Conservation (phyloP, 2,329 filamentous ascomycete species). For the Colletotrichum tabaci region DNA sequence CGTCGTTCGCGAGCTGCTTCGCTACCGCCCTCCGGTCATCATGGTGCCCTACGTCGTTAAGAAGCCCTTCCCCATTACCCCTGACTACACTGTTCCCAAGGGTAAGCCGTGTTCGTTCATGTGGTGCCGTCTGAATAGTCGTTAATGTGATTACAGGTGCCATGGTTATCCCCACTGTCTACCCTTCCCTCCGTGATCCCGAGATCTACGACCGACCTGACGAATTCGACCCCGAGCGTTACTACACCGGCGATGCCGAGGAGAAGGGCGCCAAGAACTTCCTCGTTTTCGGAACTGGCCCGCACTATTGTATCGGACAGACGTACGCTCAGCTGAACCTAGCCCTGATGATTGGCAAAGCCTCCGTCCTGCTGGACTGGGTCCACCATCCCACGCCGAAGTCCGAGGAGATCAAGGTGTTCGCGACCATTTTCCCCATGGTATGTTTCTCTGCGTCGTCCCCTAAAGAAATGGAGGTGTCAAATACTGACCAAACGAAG, state of each 20-base stretch:
- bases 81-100: conserved; percentile 92
- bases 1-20: conserved; percentile 90
- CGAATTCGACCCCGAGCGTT: conserved; percentile 89
- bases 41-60: conserved; percentile 97
- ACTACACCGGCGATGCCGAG: conserved; percentile 91
- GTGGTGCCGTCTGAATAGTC: background rate
- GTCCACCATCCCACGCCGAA: conserved; percentile 85
- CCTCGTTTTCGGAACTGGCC: conserved; percentile 94
- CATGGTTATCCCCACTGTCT: conserved; percentile 95
- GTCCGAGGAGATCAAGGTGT: conserved; percentile 97
- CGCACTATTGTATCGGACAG: conserved; percentile 97
- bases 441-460: conserved; percentile 64
- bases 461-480: conserved; percentile 29
- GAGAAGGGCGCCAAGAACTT: conserved; percentile 92
- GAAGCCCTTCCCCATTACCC: conserved; percentile 93
- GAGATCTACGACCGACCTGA: conserved; percentile 94
- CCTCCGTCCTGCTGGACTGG: conserved; percentile 90
- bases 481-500: conserved; percentile 59
- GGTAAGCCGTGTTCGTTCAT: conserved; percentile 59
- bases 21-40: conserved; percentile 95
- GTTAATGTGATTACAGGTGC: conserved; percentile 66
- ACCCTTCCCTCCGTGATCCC: conserved; percentile 90
- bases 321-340: conserved; percentile 92
- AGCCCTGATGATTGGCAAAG: conserved; percentile 91
- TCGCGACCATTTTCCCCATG: conserved; percentile 98